Percentiles rank a stretch among this genome's conserved stretches.
Conservation (phyloP, 768 basidiomycete genomes). For the Leucogyrophana mollusca region DNA sequence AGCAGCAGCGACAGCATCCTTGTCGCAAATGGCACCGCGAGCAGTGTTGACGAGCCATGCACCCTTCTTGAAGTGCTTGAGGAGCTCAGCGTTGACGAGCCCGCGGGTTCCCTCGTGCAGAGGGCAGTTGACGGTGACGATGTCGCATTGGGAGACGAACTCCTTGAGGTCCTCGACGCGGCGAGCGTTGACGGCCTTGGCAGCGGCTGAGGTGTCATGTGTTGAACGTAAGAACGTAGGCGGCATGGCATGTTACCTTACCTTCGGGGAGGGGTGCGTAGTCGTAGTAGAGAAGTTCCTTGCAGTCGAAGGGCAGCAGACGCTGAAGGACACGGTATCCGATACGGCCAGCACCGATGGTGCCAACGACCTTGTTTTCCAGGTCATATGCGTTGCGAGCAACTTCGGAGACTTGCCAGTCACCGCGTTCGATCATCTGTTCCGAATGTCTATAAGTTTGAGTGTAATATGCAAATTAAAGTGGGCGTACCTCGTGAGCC, state of each 20-base stretch:
- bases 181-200: conserved; percentile 63
- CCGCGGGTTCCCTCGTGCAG: conserved; percentile 83
- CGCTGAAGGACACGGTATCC: conserved; percentile 87
- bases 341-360: conserved; percentile 81
- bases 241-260: conserved; percentile 32
- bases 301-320: conserved; percentile 79
- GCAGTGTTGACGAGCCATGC: conserved; percentile 93
- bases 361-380: conserved; percentile 89
- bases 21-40: conserved; percentile 88
- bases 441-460: not conserved
- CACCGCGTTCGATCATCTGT: conserved; percentile 78
- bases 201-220: conserved; percentile 45
- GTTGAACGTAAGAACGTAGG: too few species aligned
- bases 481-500: conserved; percentile 69
- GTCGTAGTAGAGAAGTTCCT: conserved; percentile 90
- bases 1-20: conserved; percentile 75
- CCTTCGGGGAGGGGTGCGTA: conserved; percentile 71
- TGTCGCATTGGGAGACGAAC: conserved; percentile 62
- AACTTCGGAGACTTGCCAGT: conserved; percentile 84
- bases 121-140: conserved; percentile 86
- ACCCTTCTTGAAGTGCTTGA: conserved; percentile 89
- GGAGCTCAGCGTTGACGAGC: conserved; percentile 77
- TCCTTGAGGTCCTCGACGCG: conserved; percentile 78
- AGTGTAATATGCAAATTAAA: not conserved
- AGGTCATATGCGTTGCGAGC: conserved; percentile 86